Evolutionary conservation across 345 rosid species (phyloP), one percentile per base, ranked within the genome.

Genomic region (Eucalyptus tenuipes): DNA sequence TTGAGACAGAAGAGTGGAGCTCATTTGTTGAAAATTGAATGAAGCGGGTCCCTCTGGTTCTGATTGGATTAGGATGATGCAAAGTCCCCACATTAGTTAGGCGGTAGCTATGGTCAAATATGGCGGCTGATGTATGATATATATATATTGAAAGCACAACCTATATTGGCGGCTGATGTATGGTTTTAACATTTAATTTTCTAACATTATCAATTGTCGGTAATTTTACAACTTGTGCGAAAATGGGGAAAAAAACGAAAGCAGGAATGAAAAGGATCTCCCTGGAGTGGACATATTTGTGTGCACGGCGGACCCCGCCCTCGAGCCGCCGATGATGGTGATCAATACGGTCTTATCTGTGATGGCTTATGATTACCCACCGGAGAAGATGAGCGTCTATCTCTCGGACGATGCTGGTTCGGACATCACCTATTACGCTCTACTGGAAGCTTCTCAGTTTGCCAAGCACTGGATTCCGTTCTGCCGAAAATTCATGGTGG

Each of bases 351-450:
- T 94, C 81, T 64, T 94, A 45, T 93, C 96, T 1, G 90, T 92
- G 24, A 89, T 94, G 94, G 91, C 95, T 9, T 93, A 92, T 44
- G 88, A 92, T 64, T 93, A 93, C 81, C 93, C 94, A 1, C 14
- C 93, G 3, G 90, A 94, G 68, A 94, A 93, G 89, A 91, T 92
- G 13, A 87, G 90, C 7, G 89, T 94, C 13, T 94, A 94, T 53
- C 93, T 94, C 84, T 94, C 95, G 7, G 95, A 94, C 31, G 96
- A 94, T 49, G 95, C 92, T 37, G 94, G 91, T 14, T 93, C 95
- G 2, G 90, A 90, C 29, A 80, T 92, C 47, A 94, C 94, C 5
- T 92, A 90, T 89, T 94, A 91, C 87, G 95, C 96, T 66, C 88
- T 94, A 12, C 48, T 92, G 11, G 95, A 94, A 87, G 95, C 96